Conservation (phyloP, 371 early-diverging fungal genomes). For the Mucor sp. region DNA sequence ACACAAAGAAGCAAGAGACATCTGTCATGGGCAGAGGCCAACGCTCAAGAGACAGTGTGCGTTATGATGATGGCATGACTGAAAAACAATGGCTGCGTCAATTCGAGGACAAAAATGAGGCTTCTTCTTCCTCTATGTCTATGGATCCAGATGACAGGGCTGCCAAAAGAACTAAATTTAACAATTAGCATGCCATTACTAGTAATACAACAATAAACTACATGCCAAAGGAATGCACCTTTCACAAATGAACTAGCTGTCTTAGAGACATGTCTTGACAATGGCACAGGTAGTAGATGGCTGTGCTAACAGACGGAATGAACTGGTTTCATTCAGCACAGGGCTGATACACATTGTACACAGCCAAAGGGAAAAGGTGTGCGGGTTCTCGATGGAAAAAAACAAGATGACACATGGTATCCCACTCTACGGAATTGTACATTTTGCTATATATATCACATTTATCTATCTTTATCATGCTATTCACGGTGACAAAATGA, state of each 20-base stretch:
- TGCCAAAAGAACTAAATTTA: slow-evolving; percentile 12
- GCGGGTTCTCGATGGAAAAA: too few species aligned
- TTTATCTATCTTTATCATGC: background rate
- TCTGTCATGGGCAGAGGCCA: slow-evolving; percentile 69
- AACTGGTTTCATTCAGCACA: too few species aligned
- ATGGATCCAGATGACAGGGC: slow-evolving; percentile 3
- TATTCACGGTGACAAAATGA: background rate
- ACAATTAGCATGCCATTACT: background rate
- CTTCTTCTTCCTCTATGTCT: background rate
- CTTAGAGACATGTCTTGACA: too few species aligned
- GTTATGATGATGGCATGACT: slow-evolving; percentile 91
- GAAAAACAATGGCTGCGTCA: slow-evolving; percentile 88
- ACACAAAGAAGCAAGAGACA: slow-evolving; percentile 44
- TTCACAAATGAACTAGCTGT: background rate
- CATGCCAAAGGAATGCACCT: background rate
- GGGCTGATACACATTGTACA: too few species aligned
- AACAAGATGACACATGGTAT: background rate
- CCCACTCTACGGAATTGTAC: background rate
- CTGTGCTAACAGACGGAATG: too few species aligned
- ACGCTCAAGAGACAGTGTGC: slow-evolving; percentile 66
- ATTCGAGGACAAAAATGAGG: slow-evolving; percentile 9
- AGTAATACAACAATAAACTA: slow-evolving; percentile 2
- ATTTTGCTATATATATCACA: background rate
- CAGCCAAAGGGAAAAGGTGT: too few species aligned
- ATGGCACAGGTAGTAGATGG: too few species aligned